Percentiles rank a stretch among this genome's conserved stretches.
phyloP scores from a whole-genome alignment of 805 yeast genomes.

The Yarrowia sp. region DNA sequence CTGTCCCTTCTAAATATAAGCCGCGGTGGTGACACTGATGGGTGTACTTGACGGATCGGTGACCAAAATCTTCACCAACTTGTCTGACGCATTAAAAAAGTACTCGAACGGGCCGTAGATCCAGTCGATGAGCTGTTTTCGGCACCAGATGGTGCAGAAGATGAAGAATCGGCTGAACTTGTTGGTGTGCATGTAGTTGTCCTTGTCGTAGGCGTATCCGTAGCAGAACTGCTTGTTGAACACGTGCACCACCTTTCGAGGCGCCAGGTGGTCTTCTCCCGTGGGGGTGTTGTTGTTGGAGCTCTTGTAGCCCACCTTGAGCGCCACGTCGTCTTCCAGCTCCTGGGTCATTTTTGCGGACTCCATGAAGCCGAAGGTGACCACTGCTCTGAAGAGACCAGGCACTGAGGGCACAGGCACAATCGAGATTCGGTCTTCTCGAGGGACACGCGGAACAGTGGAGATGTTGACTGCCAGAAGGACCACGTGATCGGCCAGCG shows the following conservation, averaged over 20 bases:
- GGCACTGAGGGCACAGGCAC: constrained; percentile 12
- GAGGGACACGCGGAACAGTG: background rate
- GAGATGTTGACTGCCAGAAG: constrained; percentile 24
- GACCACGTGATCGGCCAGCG: constrained; percentile 21
- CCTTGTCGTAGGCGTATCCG: constrained; percentile 31
- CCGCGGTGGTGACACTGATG: constrained; percentile 23
- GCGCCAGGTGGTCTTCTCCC: background rate
- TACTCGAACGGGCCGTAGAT: constrained; percentile 35
- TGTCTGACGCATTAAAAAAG: constrained; percentile 38
- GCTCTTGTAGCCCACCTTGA: constrained; percentile 27
- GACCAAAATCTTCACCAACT: constrained; percentile 13
- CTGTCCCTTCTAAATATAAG: background rate
- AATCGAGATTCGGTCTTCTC: constrained; percentile 22
- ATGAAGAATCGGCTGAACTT: background rate
- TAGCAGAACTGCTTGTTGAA: constrained; percentile 34
- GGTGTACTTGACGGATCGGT: constrained; percentile 12
- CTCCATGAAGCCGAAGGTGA: constrained; percentile 30
- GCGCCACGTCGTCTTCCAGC: constrained; percentile 29
- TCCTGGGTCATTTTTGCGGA: constrained; percentile 24
- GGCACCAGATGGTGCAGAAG: constrained; percentile 3
- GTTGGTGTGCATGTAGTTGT: constrained; percentile 31
- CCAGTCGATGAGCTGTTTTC: constrained; percentile 31
- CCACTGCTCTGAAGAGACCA: constrained; percentile 26
- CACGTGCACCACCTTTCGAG: constrained; percentile 27
- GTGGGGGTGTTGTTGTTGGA: background rate